These are phyloP conservation scores for Nymphaea thermarum DNA, from an alignment of 164 flowering plant species.

Conservation along the genomic window DNA sequence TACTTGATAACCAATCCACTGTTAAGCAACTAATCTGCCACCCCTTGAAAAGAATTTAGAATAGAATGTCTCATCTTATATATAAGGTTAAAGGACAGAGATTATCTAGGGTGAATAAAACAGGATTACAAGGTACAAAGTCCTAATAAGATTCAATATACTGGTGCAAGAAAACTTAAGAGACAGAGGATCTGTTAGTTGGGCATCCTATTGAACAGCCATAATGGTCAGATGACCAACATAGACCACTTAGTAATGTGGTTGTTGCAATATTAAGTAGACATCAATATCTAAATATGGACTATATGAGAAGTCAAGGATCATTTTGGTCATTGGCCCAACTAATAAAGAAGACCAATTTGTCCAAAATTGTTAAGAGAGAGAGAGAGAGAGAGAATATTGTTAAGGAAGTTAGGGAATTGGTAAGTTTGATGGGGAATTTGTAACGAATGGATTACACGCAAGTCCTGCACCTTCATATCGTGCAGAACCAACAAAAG, in stretches of 20 bases:
- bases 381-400: constrained; percentile 4
- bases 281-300: not conserved
- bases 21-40: too few relatives aligned
- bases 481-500: constrained; percentile 57
- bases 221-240: not conserved
- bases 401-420: constrained; percentile 25
- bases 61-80: too few relatives aligned
- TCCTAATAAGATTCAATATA: too few relatives aligned
- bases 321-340: not conserved
- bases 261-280: not conserved
- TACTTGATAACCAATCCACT: too few relatives aligned
- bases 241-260: not conserved
- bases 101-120: too few relatives aligned
- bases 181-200: not conserved
- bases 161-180: too few relatives aligned
- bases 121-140: too few relatives aligned
- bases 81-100: too few relatives aligned
- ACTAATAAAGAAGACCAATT: not conserved
- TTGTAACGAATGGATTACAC: constrained; percentile 15
- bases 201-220: not conserved
- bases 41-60: too few relatives aligned
- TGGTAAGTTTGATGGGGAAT: constrained; percentile 13
- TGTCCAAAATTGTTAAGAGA: not conserved
- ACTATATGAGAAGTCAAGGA: not conserved
- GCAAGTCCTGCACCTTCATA: constrained; percentile 10